phyloP scores from a whole-genome alignment of 371 early-diverging fungal species.

The Funneliformis caledonium region DNA sequence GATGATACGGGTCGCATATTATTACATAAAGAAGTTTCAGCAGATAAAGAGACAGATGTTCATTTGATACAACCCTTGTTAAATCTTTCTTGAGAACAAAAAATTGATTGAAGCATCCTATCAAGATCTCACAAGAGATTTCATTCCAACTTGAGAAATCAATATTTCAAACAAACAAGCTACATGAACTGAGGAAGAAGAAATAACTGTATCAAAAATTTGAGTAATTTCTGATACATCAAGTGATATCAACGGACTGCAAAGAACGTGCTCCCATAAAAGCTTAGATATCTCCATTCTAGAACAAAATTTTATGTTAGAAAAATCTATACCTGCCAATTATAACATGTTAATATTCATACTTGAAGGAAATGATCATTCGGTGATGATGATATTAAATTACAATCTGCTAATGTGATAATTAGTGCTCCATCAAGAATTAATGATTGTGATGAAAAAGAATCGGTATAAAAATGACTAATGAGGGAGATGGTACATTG shows the following conservation, averaged over 20 bases:
- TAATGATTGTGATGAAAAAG: background rate
- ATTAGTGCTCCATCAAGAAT: background rate
- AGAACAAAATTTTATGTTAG: background rate
- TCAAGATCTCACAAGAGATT: background rate
- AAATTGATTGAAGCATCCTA: background rate
- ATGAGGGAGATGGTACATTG: background rate
- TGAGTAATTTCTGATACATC: constrained; percentile 1
- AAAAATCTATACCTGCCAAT: constrained; percentile 3
- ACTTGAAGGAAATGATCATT: constrained; percentile 10
- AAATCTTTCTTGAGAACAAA: background rate
- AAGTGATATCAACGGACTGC: background rate
- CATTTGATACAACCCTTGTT: constrained; percentile 7
- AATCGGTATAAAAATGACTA: background rate
- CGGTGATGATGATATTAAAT: background rate
- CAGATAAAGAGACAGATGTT: constrained; percentile 8
- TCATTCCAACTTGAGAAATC: background rate
- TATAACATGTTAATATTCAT: constrained; percentile 6
- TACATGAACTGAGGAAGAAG: background rate
- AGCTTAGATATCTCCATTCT: background rate
- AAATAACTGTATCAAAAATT: background rate
- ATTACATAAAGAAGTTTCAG: background rate
- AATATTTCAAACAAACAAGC: background rate
- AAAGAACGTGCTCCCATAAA: background rate
- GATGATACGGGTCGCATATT: background rate
- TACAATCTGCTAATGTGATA: background rate